A percentile compares a stretch with the other conserved stretches of the same genome.
phyloP scores from a whole-genome alignment of 2,329 filamentous ascomycete species.

The Sporothrix curviconia region DNA sequence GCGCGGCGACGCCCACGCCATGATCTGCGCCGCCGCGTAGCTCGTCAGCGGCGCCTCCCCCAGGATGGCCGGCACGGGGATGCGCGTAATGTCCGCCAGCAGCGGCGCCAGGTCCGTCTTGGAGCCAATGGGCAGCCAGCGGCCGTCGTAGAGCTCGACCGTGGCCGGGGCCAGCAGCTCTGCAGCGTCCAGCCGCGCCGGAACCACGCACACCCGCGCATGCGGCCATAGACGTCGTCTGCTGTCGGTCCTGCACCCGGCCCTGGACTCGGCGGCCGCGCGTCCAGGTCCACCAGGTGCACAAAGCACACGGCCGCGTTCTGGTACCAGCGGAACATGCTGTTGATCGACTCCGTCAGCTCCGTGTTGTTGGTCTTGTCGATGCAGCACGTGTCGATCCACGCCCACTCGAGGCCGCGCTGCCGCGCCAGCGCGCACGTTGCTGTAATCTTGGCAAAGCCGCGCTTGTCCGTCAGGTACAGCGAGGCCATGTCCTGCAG shows the following conservation, averaged over 20 bases:
- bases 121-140: conserved; percentile 16
- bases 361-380: conserved; percentile 20
- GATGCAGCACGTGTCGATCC: conserved; percentile 21
- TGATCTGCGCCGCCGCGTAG: conserved; percentile 14
- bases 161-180: conserved; percentile 16
- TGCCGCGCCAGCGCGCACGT: conserved; percentile 10
- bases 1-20: conserved; percentile 20
- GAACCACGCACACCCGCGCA: conserved; percentile 16
- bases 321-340: conserved; percentile 20
- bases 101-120: conserved; percentile 1
- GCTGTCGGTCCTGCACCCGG: not conserved
- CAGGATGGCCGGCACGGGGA: conserved; percentile 5
- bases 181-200: conserved; percentile 20
- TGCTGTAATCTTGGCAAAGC: conserved; percentile 15
- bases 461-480: conserved; percentile 1
- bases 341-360: conserved; percentile 20
- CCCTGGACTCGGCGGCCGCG: not conserved
- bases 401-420: conserved; percentile 7
- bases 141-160: conserved; percentile 14
- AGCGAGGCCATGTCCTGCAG: conserved; percentile 17
- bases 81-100: conserved; percentile 13
- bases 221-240: not conserved
- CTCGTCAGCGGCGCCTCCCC: not conserved
- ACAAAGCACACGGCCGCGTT: conserved; percentile 14
- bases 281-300: conserved; percentile 9